phyloP scores from a whole-genome alignment of 2,329 filamentous ascomycete species.

The Drechslerella stenobrocha region DNA sequence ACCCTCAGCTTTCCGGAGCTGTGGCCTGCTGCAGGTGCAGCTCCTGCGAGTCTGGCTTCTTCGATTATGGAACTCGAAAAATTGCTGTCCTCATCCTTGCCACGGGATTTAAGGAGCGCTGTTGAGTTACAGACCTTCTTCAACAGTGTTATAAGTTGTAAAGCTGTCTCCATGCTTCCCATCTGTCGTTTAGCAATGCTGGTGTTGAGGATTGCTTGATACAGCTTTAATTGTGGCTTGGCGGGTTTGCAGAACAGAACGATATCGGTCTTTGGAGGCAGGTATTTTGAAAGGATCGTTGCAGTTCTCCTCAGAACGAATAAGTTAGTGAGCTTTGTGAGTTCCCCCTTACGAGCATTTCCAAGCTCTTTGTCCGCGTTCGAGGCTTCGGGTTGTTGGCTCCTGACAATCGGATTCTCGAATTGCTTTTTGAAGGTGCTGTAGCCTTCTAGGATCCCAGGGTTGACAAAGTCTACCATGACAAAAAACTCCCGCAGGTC shows the following conservation, averaged over 20 bases:
- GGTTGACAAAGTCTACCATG: slow-evolving; percentile 71
- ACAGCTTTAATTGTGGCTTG: slow-evolving; percentile 63
- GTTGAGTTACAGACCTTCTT: slow-evolving; percentile 77
- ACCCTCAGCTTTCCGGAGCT: slow-evolving; percentile 65
- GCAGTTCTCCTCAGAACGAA: slow-evolving; percentile 70
- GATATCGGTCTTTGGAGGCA: slow-evolving; percentile 69
- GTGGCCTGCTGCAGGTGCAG: slow-evolving; percentile 56
- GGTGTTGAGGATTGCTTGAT: slow-evolving; percentile 67
- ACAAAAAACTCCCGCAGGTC: slow-evolving; percentile 69
- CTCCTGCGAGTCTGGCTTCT: slow-evolving; percentile 14
- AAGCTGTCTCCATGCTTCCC: slow-evolving; percentile 65
- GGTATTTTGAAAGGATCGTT: slow-evolving; percentile 67
- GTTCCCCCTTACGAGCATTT: slow-evolving; percentile 65
- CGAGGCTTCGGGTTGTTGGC: slow-evolving; percentile 66
- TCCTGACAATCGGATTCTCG: slow-evolving; percentile 67
- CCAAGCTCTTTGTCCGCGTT: slow-evolving; percentile 67
- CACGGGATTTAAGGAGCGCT: slow-evolving; percentile 61
- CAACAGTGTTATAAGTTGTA: slow-evolving; percentile 71
- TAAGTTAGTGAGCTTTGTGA: slow-evolving; percentile 64
- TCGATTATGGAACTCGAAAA: slow-evolving; percentile 58
- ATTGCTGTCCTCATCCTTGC: slow-evolving; percentile 57
- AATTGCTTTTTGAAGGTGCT: slow-evolving; percentile 67
- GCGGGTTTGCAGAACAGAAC: slow-evolving; percentile 69
- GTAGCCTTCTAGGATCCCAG: slow-evolving; percentile 66
- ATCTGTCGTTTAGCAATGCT: slow-evolving; percentile 66